A percentile compares a stretch with the other conserved stretches of the same genome.
Evolutionary conservation across 305 asterid genomes (phyloP).

Genomic region (Solanum chacoense): DNA sequence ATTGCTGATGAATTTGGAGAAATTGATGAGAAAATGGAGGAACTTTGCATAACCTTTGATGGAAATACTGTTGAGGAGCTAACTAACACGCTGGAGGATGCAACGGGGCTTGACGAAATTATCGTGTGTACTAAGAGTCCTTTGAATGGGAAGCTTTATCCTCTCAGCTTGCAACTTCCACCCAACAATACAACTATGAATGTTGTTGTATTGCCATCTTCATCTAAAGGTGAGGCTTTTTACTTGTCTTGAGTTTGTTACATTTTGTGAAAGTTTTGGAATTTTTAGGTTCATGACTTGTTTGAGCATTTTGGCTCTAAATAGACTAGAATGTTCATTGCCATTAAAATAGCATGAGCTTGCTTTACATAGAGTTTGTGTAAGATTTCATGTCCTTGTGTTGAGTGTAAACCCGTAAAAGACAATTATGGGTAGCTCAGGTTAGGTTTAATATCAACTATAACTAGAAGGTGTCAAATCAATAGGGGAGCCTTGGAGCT

Average conservation of each 20-base stretch:
- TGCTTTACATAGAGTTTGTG: not conserved
- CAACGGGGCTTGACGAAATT: conserved; percentile 42
- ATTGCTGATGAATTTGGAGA: conserved; percentile 59
- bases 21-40: conserved; percentile 58
- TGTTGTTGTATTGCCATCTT: conserved; percentile 51
- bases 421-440: not conserved
- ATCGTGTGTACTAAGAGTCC: conserved; percentile 65
- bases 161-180: conserved; percentile 87
- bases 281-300: not conserved
- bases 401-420: not conserved
- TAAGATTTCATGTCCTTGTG: not conserved
- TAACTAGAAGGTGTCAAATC: not conserved
- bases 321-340: not conserved
- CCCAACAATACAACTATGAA: conserved; percentile 73
- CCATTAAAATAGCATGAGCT: not conserved
- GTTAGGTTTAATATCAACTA: not conserved
- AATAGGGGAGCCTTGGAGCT: not conserved
- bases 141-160: conserved; percentile 64
- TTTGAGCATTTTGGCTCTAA: not conserved
- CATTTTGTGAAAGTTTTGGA: not conserved
- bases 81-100: conserved; percentile 46
- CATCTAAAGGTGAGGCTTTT: conserved; percentile 37
- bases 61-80: conserved; percentile 58
- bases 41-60: conserved; percentile 47
- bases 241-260: not conserved